phyloP scores from a whole-genome alignment of 2,329 filamentous ascomycete species.

The Microsporum audouinii region DNA sequence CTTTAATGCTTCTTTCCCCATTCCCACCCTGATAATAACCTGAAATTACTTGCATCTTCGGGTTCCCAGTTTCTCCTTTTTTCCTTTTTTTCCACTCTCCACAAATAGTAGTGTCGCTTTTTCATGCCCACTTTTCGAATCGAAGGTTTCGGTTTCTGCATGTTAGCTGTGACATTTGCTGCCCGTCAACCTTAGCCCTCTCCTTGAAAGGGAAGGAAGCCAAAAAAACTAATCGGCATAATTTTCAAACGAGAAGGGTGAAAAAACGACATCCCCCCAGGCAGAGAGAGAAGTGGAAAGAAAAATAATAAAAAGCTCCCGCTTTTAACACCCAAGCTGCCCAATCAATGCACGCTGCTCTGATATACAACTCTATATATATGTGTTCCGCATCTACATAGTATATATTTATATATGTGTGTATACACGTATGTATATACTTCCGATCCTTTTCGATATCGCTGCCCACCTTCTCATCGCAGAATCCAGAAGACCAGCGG shows the following conservation, averaged over 20 bases:
- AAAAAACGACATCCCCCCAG: neutral
- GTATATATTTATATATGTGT: neutral
- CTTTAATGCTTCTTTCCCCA: neutral
- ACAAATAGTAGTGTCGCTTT: neutral
- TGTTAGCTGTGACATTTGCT: neutral
- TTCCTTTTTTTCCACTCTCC: neutral
- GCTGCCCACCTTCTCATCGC: neutral
- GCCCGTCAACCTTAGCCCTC: conserved; percentile 2
- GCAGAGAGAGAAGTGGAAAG: neutral
- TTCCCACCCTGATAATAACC: too few relatives aligned
- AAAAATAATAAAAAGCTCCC: neutral
- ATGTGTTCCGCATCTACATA: neutral
- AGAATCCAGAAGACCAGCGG: neutral
- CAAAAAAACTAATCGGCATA: neutral
- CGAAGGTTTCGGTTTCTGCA: conserved; percentile 2
- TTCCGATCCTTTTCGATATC: neutral
- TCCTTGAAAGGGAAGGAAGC: neutral
- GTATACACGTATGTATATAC: neutral
- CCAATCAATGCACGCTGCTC: neutral
- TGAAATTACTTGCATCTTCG: neutral
- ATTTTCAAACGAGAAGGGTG: neutral
- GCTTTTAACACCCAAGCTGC: neutral
- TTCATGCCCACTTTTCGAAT: neutral
- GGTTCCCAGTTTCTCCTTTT: neutral
- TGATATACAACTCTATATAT: conserved; percentile 2